Evolutionary conservation across 805 yeast genomes (phyloP).

Genomic region (Starmerella bombicola): DNA sequence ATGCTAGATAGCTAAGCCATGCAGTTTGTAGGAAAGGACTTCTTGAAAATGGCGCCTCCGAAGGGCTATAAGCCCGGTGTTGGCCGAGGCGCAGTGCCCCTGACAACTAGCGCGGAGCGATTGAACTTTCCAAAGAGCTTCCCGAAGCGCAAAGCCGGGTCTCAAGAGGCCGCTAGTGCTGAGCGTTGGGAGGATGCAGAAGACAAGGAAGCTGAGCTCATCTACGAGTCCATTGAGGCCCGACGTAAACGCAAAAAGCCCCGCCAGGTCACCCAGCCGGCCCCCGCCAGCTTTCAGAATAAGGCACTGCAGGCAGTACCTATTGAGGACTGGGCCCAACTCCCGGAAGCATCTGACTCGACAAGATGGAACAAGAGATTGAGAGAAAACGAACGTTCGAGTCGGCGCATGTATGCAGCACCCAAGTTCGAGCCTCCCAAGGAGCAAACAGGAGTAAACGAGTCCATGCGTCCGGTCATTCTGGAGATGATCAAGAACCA

Average conservation of each 20-base stretch:
- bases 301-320: conserved; percentile 45
- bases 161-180: background rate
- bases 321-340: conserved; percentile 60
- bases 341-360: conserved; percentile 83
- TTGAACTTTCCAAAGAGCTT: background rate
- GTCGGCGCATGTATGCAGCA: conserved; percentile 61
- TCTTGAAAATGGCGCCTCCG: conserved; percentile 78
- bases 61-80: conserved; percentile 82
- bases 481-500: conserved; percentile 58
- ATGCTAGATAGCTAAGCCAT: too few relatives aligned
- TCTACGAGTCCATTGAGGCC: conserved; percentile 10
- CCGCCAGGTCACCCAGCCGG: background rate
- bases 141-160: background rate
- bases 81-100: conserved; percentile 92
- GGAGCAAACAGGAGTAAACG: background rate
- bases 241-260: conserved; percentile 1
- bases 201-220: conserved; percentile 13
- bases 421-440: background rate
- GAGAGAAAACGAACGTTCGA: conserved; percentile 47
- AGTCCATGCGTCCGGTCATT: conserved; percentile 42
- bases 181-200: conserved; percentile 3
- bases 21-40: conserved; percentile 28
- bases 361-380: conserved; percentile 68
- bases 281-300: conserved; percentile 24
- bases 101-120: conserved; percentile 40